A percentile compares a stretch with the other conserved stretches of the same genome.
Conservation (phyloP, 177 flowering plant species). For the Vitis hybrid region DNA sequence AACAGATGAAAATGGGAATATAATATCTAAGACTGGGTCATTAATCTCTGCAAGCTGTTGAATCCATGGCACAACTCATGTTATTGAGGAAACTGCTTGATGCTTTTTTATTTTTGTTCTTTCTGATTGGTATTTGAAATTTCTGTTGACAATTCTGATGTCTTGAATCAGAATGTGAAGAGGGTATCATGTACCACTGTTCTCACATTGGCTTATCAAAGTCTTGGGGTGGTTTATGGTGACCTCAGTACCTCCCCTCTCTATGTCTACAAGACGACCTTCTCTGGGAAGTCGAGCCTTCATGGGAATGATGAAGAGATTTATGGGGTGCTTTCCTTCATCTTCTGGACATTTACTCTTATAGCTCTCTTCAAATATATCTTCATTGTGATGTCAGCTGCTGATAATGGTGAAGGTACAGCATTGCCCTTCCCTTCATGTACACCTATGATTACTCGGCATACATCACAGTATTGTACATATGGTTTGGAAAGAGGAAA, state of each 20-base stretch:
- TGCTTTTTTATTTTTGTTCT: not conserved
- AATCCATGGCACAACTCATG: too few species aligned
- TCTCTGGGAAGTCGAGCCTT: constrained; percentile 55
- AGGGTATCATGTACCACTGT: constrained; percentile 35
- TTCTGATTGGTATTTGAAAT: not conserved
- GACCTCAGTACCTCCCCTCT: constrained; percentile 83
- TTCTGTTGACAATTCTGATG: constrained; percentile 3
- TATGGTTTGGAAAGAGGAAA: not conserved
- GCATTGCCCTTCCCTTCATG: not conserved
- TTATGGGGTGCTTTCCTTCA: constrained; percentile 69
- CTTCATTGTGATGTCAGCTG: constrained; percentile 62
- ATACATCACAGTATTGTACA: not conserved
- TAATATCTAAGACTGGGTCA: too few species aligned
- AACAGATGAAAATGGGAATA: too few species aligned
- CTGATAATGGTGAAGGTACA: constrained; percentile 85
- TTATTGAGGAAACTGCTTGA: too few species aligned
- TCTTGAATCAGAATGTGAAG: constrained; percentile 42
- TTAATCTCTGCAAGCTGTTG: too few species aligned
- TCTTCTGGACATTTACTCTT: constrained; percentile 73
- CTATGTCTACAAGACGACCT: constrained; percentile 72
- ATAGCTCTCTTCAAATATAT: constrained; percentile 68
- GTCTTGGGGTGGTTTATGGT: constrained; percentile 78
- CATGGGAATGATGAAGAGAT: constrained; percentile 63
- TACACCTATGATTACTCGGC: not conserved
- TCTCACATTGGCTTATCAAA: constrained; percentile 66